These are phyloP conservation scores for Hippophae rhamnoides DNA, from an alignment of 306 rosid genomes.

Conservation along the genomic window DNA sequence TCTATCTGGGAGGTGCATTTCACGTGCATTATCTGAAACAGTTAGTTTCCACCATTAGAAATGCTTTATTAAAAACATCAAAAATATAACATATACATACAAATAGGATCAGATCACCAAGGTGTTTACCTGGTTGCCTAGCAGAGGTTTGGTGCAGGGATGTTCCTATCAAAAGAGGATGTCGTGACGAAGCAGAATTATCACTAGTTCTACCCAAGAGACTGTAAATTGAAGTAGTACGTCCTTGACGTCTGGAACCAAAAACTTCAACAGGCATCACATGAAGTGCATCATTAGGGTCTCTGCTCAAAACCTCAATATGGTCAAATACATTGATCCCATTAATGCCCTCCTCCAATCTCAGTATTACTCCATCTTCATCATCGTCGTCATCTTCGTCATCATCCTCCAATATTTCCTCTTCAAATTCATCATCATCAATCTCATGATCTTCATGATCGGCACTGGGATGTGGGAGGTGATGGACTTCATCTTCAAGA, in stretches of 20 bases:
- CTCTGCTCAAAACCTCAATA: constrained; percentile 92
- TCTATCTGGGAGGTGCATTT: constrained; percentile 39
- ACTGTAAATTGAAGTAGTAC: constrained; percentile 91
- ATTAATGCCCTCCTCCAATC: constrained; percentile 96
- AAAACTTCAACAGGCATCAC: constrained; percentile 97
- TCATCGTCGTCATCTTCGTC: constrained; percentile 95
- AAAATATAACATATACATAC: background rate
- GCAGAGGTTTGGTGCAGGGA: constrained; percentile 36
- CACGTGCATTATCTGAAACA: constrained; percentile 37
- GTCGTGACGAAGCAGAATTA: constrained; percentile 61
- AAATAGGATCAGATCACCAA: constrained; percentile 6
- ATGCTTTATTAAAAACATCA: background rate
- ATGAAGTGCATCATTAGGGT: constrained; percentile 77
- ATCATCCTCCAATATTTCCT: constrained; percentile 86
- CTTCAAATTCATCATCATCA: constrained; percentile 88
- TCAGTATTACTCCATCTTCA: constrained; percentile 81
- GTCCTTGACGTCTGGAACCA: constrained; percentile 90
- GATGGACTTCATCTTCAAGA: constrained; percentile 86
- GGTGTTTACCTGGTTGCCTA: constrained; percentile 49
- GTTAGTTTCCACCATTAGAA: constrained; percentile 4
- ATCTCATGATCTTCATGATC: constrained; percentile 95
- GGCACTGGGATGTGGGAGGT: constrained; percentile 75
- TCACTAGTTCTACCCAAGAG: constrained; percentile 90
- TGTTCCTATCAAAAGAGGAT: constrained; percentile 89
- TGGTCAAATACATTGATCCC: constrained; percentile 94